A percentile compares a stretch with the other conserved stretches of the same genome.
phyloP scores from a whole-genome alignment of 257 asterid species.

The Nicotiana sylvestris region DNA sequence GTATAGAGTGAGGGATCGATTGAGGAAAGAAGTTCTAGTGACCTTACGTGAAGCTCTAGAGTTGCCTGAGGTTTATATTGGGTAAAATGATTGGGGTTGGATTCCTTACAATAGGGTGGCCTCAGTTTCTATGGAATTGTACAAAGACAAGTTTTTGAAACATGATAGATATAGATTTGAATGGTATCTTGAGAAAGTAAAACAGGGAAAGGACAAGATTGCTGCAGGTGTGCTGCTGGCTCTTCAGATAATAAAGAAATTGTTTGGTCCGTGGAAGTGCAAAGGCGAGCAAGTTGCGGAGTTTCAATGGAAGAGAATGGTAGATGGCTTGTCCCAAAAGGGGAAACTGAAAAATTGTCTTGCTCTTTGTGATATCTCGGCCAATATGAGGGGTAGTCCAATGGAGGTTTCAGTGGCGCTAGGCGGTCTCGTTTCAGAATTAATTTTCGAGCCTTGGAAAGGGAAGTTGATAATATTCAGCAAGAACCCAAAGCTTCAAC shows the following conservation, averaged over 20 bases:
- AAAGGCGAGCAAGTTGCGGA: constrained; percentile 32
- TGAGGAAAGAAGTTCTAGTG: constrained; percentile 48
- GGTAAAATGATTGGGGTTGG: constrained; percentile 22
- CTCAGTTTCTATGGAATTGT: constrained; percentile 47
- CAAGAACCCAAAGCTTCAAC: constrained; percentile 26
- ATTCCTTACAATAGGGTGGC: constrained; percentile 35
- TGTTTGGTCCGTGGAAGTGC: background rate
- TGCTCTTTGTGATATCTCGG: constrained; percentile 40
- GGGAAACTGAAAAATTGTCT: constrained; percentile 41
- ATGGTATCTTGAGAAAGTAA: constrained; percentile 35
- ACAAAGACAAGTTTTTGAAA: constrained; percentile 28
- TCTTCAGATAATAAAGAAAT: constrained; percentile 29
- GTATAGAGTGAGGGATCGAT: constrained; percentile 46
- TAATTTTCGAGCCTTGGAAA: constrained; percentile 44
- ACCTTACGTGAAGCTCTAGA: constrained; percentile 34
- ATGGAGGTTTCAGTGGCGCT: constrained; percentile 48
- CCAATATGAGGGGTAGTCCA: constrained; percentile 31
- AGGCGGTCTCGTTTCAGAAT: constrained; percentile 41
- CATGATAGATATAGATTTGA: constrained; percentile 36
- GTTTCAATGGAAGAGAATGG: constrained; percentile 60
- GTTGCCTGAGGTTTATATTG: constrained; percentile 47
- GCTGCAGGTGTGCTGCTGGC: constrained; percentile 51
- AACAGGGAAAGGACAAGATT: constrained; percentile 29
- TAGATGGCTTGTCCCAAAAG: constrained; percentile 28
- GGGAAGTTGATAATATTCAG: constrained; percentile 46